Base-by-base conservation (phyloP, 2,329 filamentous ascomycete species). In the Cryphonectria parasitica region DNA sequence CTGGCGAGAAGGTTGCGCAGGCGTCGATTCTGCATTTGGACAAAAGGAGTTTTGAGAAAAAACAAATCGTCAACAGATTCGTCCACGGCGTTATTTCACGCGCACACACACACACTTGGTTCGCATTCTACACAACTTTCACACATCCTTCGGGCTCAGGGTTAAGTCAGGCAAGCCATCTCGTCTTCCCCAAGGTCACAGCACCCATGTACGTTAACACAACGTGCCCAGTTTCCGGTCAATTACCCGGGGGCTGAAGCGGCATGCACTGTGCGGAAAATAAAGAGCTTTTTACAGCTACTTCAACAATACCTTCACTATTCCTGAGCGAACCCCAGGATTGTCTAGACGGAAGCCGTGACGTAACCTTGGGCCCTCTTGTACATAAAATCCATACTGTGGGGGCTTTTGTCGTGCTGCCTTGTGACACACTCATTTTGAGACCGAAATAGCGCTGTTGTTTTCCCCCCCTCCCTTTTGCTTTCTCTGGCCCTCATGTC, bases 151-250 rank as follows among this genome's bases (percentile, higher is more conserved):
- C 73, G 78, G 77, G 77, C 77, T 78, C 75, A 80, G 77, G 80
- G 79, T 82, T 80, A 85, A 82, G 82, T 84, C 85, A 88, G 87
- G 87, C 88, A 88, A 87, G 87, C 88, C 86, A 89, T 89, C 88
- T 90, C 88, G 87, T 90, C 88, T 89, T 90, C 88, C 85, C 86
- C 83, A 82, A 82, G 79, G 78, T 80, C 76, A 77, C 77, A 82
- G 81, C 76, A 77, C 77, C 82, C 81, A 88, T 91, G 89, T 91
- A 91, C 85, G 88, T 90, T 90, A 90, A 90, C 83, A 72, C 80
- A 77, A 77, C 74, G 74, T 73, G 74, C 76, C 76, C 78, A 78
- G 77, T 78, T 77, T 76, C 74, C 75, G 72, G 73, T 76, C 75
- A 71, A 74, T 74, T 87, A 86, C 85, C 81, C 83, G 81, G 82